Conservation (phyloP, 2,329 filamentous ascomycete genomes). For the Ilyonectria mors-panacis region DNA sequence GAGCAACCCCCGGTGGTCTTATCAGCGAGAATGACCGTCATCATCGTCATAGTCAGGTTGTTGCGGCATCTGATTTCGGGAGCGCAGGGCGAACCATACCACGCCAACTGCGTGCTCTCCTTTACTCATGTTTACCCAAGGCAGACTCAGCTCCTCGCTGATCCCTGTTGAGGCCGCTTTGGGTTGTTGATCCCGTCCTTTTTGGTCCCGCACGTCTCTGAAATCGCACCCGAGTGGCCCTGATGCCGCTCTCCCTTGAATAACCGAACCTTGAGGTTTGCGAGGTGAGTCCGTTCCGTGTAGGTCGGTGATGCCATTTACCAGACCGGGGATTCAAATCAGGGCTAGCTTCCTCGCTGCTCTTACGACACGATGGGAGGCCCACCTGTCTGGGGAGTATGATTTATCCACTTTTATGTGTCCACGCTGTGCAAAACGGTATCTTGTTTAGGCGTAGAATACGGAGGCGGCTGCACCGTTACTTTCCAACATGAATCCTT, state of each 20-base stretch:
- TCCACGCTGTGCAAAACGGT: neutral
- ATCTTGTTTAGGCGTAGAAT: neutral
- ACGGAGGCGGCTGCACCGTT: too few species aligned
- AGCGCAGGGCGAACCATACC: neutral
- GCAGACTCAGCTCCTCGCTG: neutral
- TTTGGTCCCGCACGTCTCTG: neutral
- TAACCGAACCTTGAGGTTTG: constrained; percentile 12
- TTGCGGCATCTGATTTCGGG: constrained; percentile 2
- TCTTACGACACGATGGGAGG: neutral
- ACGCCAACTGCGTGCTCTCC: neutral
- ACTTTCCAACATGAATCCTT: too few species aligned
- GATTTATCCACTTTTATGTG: constrained; percentile 17
- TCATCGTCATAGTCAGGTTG: constrained; percentile 20
- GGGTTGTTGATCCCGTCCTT: neutral
- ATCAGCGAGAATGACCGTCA: constrained; percentile 2
- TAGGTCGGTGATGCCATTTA: neutral
- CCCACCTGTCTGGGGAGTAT: neutral
- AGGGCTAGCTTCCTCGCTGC: constrained; percentile 14
- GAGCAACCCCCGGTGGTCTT: neutral
- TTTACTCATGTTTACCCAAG: constrained; percentile 4
- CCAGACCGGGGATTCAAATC: neutral
- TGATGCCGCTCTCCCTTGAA: constrained; percentile 2
- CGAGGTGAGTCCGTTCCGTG: neutral
- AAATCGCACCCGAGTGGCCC: neutral
- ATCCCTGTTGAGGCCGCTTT: constrained; percentile 6